Base-by-base conservation (phyloP, 148 eudicot species). In the Persicaria tinctoria region DNA sequence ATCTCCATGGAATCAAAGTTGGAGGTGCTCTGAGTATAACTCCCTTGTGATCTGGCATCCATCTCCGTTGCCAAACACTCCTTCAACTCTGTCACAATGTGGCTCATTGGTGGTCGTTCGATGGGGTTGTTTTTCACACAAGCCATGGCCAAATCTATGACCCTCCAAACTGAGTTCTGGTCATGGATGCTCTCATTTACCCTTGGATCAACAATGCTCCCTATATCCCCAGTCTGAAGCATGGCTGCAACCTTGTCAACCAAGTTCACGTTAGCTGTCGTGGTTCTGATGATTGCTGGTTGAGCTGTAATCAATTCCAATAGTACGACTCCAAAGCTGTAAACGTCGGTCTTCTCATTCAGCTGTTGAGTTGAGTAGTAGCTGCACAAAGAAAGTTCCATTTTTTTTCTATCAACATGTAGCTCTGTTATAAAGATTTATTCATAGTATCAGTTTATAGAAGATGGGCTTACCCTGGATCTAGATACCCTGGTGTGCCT, bases 41-140 rank as follows among this genome's bases (percentile, higher is more conserved):
- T 45, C 66, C 76, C 76, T 14, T 73, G 59, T 73, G 64, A 41
- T 32, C 41, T 27, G 13, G 32, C 48, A 57, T 46, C 76, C 1
- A 68, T 17, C 50, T 82, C 81, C 18, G 76, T 76, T 10, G 74
- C 79, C 75, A 82, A 73, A 32, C 84, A 78, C 53, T 76, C 78
- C 50, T 82, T 82, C 2, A 82, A 70, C 9, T 82, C 84, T 6
- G 10, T 7, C 72, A 82, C 70, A n/a, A 78, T 70, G 41, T 78
- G 69, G 14, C 54, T 74, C 81, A 78, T 78, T 51, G 45, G 73
- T 57, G 76, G 76, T 6, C 76, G 13, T n/a, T 74, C 68, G 17
- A 8, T 5, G 0, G 51, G 17, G 23, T n/a, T 74, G 10, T 5
- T 27, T 9, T 56, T 74, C 32, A 74, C 48, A 55, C 76, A 74